A percentile compares a stretch with the other conserved stretches of the same genome.
Evolutionary conservation across 2,329 filamentous ascomycete genomes (phyloP).

Genomic region (Onygenales sp.): DNA sequence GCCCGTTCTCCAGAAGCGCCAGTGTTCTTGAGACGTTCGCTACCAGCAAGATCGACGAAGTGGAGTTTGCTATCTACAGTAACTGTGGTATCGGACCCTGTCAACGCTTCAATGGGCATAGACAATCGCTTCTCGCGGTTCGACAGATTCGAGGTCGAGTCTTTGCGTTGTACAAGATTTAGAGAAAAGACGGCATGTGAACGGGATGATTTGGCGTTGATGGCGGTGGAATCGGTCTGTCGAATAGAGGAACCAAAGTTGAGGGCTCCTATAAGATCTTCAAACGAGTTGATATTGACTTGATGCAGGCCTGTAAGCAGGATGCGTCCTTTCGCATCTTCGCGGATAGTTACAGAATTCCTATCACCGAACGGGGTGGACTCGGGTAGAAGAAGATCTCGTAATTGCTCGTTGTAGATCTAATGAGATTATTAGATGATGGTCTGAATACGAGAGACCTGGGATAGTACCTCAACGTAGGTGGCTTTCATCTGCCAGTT

Average conservation of each 20-base stretch:
- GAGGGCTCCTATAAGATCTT: slow-evolving; percentile 79
- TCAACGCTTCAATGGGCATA: slow-evolving; percentile 71
- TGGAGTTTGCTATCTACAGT: slow-evolving; percentile 97
- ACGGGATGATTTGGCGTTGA: slow-evolving; percentile 94
- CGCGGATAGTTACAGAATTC: slow-evolving; percentile 75
- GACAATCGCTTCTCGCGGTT: slow-evolving; percentile 75
- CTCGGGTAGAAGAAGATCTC: slow-evolving; percentile 80
- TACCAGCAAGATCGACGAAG: slow-evolving; percentile 95
- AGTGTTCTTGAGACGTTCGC: slow-evolving; percentile 94
- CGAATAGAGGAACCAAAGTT: slow-evolving; percentile 90
- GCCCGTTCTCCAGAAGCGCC: slow-evolving; percentile 90
- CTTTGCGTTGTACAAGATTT: slow-evolving; percentile 77
- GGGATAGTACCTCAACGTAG: slow-evolving; percentile 57
- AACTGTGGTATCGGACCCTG: slow-evolving; percentile 53
- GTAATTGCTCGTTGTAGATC: slow-evolving; percentile 95
- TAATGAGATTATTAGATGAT: slow-evolving; percentile 28
- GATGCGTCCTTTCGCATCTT: slow-evolving; percentile 91
- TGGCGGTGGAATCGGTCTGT: slow-evolving; percentile 92
- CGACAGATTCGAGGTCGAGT: slow-evolving; percentile 38
- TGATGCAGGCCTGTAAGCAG: slow-evolving; percentile 83
- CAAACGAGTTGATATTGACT: slow-evolving; percentile 79
- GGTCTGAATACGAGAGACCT: background rate
- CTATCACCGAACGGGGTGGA: slow-evolving; percentile 60
- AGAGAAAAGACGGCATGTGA: slow-evolving; percentile 96
- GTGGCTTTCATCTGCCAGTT: slow-evolving; percentile 89